These are phyloP conservation scores for Pichia kluyveri DNA, from an alignment of 805 yeast species.

Conservation along the genomic window DNA sequence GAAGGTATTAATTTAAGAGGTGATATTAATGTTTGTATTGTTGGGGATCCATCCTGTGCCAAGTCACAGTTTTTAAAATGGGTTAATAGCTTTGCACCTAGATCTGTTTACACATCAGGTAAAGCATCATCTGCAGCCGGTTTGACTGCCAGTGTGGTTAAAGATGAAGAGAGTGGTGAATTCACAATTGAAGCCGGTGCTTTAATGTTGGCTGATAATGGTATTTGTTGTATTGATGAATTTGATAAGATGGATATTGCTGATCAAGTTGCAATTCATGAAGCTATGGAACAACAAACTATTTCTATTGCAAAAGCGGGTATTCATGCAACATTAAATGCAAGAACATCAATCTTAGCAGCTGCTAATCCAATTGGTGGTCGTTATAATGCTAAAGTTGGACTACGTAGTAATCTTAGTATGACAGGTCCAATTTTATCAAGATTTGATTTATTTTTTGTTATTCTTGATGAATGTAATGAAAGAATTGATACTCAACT, in stretches of 20 bases:
- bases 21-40: conserved; percentile 91
- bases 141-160: conserved; percentile 94
- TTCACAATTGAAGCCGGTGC: conserved; percentile 99
- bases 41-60: conserved; percentile 97
- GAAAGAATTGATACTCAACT: conserved; percentile 82
- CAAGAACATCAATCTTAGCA: conserved; percentile 91
- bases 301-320: conserved; percentile 98
- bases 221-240: conserved; percentile 97
- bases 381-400: conserved; percentile 79
- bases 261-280: conserved; percentile 98
- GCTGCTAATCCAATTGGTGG: conserved; percentile 99
- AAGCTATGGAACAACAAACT: conserved; percentile 99
- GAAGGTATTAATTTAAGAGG: conserved; percentile 96
- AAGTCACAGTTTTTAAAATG: conserved; percentile 93
- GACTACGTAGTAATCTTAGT: conserved; percentile 76
- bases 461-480: conserved; percentile 89
- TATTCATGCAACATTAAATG: conserved; percentile 94
- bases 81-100: conserved; percentile 82
- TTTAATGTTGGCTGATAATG: conserved; percentile 95
- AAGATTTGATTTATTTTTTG: conserved; percentile 91
- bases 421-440: conserved; percentile 99
- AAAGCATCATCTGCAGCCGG: conserved; percentile 99
- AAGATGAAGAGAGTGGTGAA: conserved; percentile 95
- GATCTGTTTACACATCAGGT: conserved; percentile 96
- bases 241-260: conserved; percentile 94